phyloP scores from a whole-genome alignment of 2,329 filamentous ascomycete genomes.

The Aureobasidium sp. region DNA sequence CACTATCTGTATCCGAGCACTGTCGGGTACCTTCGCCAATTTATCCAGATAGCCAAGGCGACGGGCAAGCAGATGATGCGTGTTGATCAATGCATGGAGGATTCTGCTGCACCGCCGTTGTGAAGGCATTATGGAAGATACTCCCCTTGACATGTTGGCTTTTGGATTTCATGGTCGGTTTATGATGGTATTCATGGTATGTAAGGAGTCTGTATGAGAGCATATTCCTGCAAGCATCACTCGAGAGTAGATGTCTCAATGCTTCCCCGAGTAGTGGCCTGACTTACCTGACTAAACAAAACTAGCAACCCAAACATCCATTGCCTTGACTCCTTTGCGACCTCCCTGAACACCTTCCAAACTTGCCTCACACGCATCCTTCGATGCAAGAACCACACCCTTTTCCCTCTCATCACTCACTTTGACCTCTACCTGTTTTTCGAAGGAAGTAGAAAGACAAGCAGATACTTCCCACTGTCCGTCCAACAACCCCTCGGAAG shows the following conservation, averaged over 20 bases:
- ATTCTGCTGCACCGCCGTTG: not conserved
- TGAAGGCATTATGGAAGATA: not conserved
- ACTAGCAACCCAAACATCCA: conserved; percentile 11
- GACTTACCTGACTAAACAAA: not conserved
- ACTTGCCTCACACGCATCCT: conserved; percentile 8
- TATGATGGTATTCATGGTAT: too few species aligned
- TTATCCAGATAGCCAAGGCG: not conserved
- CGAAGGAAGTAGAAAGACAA: conserved; percentile 6
- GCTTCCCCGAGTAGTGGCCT: too few species aligned
- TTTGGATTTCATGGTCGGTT: too few species aligned
- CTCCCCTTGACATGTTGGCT: not conserved
- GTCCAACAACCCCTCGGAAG: conserved; percentile 35
- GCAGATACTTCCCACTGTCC: conserved; percentile 42
- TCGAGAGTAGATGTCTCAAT: too few species aligned
- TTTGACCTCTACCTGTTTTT: not conserved
- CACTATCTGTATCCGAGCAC: not conserved
- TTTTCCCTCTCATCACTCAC: not conserved
- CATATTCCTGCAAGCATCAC: too few species aligned
- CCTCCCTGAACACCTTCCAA: not conserved
- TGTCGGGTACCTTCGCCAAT: not conserved
- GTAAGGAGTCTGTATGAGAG: too few species aligned
- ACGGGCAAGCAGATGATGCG: not conserved
- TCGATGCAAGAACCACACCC: not conserved
- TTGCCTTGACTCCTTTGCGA: not conserved
- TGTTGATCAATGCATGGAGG: not conserved